These are phyloP conservation scores for Rhododendron williamsianum DNA, from an alignment of 148 eudicot genomes.

Conservation along the genomic window DNA sequence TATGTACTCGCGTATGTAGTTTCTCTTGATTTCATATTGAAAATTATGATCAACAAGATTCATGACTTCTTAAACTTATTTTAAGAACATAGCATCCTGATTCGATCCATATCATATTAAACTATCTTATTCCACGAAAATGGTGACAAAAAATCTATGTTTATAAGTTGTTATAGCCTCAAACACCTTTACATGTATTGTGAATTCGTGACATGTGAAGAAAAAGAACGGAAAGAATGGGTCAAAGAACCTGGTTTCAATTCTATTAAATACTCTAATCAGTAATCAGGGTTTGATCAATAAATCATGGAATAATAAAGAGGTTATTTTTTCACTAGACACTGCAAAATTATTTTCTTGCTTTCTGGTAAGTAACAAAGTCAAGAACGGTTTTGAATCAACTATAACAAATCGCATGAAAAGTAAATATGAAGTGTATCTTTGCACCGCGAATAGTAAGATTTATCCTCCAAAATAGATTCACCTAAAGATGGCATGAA, in stretches of 20 bases:
- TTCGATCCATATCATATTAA: neutral
- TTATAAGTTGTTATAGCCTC: neutral
- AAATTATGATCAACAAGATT: neutral
- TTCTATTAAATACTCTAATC: neutral
- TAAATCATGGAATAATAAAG: neutral
- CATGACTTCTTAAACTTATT: too few species aligned
- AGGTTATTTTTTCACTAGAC: neutral
- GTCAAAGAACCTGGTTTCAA: neutral
- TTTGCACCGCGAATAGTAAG: neutral
- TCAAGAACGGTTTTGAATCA: neutral
- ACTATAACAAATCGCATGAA: neutral
- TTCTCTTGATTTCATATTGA: neutral
- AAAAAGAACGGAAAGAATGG: neutral
- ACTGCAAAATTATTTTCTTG: neutral
- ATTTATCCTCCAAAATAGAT: neutral
- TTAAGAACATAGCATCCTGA: neutral
- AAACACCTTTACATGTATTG: neutral
- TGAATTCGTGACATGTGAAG: neutral
- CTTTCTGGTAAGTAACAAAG: neutral
- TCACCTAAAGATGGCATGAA: neutral
- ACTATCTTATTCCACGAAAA: neutral
- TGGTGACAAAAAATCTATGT: neutral
- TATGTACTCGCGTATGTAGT: neutral
- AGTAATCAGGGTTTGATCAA: neutral
- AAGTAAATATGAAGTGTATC: neutral